Evolutionary conservation across 2,329 filamentous ascomycete genomes (phyloP).

Genomic region (Aspergillus sp.): DNA sequence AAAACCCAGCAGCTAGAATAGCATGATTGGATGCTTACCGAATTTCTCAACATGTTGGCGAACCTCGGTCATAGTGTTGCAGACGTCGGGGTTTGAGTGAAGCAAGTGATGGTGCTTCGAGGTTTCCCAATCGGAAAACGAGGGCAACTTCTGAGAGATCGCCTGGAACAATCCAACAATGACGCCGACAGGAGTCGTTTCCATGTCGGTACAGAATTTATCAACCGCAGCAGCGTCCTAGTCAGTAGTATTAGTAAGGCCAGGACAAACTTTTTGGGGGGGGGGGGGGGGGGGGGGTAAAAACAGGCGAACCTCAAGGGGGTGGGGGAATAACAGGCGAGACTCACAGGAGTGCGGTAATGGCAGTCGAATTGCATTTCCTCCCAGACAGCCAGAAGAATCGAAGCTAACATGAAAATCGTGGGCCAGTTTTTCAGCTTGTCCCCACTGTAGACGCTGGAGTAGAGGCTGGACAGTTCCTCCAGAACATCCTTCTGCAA

Average conservation of each 20-base stretch:
- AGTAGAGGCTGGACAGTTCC: constrained; percentile 88
- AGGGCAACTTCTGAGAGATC: constrained; percentile 93
- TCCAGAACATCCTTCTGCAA: constrained; percentile 94
- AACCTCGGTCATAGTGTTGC: constrained; percentile 95
- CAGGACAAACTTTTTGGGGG: background rate
- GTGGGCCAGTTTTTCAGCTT: constrained; percentile 99
- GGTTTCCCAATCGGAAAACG: constrained; percentile 93
- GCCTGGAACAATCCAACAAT: constrained; percentile 96
- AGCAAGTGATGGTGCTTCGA: constrained; percentile 85
- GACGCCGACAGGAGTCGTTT: constrained; percentile 90
- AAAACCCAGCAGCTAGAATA: background rate
- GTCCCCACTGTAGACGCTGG: constrained; percentile 96
- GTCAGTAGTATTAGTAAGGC: background rate
- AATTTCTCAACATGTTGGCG: constrained; percentile 89
- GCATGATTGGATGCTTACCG: constrained; percentile 59
- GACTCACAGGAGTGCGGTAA: constrained; percentile 73
- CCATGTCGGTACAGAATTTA: constrained; percentile 97
- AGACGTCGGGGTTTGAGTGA: constrained; percentile 87
- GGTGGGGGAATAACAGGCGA: background rate
- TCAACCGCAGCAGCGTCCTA: constrained; percentile 75
- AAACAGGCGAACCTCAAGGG: too few relatives aligned
- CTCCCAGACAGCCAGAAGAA: constrained; percentile 93
- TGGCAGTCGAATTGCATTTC: constrained; percentile 99
- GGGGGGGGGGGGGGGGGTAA: too few relatives aligned
- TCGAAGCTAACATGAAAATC: constrained; percentile 94